A percentile compares a stretch with the other conserved stretches of the same genome.
phyloP scores from a whole-genome alignment of 139 green algal genomes.

The Chlamydomonas sp. region DNA sequence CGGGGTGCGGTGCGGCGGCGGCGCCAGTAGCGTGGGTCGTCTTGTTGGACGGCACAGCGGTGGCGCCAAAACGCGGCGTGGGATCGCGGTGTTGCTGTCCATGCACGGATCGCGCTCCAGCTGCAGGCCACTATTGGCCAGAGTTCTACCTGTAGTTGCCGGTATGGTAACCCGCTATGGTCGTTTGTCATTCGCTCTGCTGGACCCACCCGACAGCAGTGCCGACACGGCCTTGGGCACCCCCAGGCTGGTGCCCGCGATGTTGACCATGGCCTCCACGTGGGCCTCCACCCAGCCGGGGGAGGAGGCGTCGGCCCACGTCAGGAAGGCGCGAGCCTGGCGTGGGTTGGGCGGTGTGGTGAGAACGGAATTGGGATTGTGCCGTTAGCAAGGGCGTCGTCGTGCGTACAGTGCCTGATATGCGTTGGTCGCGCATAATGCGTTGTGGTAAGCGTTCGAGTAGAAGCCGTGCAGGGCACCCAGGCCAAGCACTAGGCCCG shows the following conservation, averaged over 20 bases:
- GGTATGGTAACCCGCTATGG: too few species aligned
- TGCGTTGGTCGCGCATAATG: neutral
- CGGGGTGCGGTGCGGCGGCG: neutral
- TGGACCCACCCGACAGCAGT: slow-evolving; percentile 64
- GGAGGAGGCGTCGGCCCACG: slow-evolving; percentile 54
- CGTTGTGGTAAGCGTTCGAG: too few species aligned
- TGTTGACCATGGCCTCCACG: slow-evolving; percentile 71
- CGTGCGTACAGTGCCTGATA: slow-evolving; percentile 14
- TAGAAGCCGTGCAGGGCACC: too few species aligned
- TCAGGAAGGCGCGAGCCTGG: slow-evolving; percentile 61
- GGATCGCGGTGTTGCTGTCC: too few species aligned
- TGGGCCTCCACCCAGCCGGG: slow-evolving; percentile 77
- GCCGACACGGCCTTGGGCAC: slow-evolving; percentile 77
- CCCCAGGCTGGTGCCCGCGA: slow-evolving; percentile 76
- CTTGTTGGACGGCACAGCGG: too few species aligned
- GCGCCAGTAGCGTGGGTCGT: neutral
- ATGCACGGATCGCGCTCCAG: too few species aligned
- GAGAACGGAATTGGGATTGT: neutral
- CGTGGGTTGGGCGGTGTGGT: neutral
- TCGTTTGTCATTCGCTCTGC: too few species aligned
- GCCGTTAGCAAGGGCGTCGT: too few species aligned
- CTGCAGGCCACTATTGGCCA: too few species aligned
- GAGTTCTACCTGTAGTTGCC: too few species aligned
- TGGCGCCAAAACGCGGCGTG: too few species aligned
- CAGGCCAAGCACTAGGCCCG: too few species aligned